Evolutionary conservation across 2,329 filamentous ascomycete species (phyloP).

Genomic region (Penicillium sp.): DNA sequence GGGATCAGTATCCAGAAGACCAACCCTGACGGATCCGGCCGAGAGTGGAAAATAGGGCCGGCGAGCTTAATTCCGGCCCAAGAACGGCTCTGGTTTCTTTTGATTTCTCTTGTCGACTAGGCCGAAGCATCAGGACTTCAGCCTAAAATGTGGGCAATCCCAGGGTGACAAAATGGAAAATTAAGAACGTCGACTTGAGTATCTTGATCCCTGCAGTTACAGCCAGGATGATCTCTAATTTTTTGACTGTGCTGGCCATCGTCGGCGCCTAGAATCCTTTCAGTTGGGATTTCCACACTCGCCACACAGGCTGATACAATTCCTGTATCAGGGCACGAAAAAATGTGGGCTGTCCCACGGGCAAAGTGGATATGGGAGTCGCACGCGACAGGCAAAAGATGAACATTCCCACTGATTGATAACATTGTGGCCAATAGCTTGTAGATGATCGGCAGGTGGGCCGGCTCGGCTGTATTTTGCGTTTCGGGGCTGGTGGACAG

Average conservation of each 20-base stretch:
- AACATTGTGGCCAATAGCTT: conserved; percentile 8
- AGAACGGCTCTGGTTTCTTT: not conserved
- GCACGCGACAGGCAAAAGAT: conserved; percentile 4
- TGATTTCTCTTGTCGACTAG: not conserved
- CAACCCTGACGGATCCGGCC: not conserved
- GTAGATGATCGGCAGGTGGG: conserved; percentile 14
- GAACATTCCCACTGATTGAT: conserved; percentile 18
- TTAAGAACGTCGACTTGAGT: not conserved
- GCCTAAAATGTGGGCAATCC: not conserved
- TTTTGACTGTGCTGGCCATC: not conserved
- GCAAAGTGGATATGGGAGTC: conserved; percentile 9
- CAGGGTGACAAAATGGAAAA: not conserved
- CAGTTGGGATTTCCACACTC: conserved; percentile 8
- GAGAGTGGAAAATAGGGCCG: conserved; percentile 6
- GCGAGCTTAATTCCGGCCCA: conserved; percentile 8
- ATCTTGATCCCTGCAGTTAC: not conserved
- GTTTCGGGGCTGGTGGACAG: not conserved
- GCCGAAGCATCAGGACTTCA: not conserved
- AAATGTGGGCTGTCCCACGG: conserved; percentile 4
- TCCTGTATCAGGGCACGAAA: conserved; percentile 11
- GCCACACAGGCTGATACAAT: conserved; percentile 17
- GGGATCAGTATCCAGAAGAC: conserved; percentile 1
- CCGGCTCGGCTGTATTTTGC: conserved; percentile 7
- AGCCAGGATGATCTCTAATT: not conserved
- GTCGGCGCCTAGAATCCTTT: not conserved